Conservation (phyloP, 169 alveolate species). For the Babesia sp. region DNA sequence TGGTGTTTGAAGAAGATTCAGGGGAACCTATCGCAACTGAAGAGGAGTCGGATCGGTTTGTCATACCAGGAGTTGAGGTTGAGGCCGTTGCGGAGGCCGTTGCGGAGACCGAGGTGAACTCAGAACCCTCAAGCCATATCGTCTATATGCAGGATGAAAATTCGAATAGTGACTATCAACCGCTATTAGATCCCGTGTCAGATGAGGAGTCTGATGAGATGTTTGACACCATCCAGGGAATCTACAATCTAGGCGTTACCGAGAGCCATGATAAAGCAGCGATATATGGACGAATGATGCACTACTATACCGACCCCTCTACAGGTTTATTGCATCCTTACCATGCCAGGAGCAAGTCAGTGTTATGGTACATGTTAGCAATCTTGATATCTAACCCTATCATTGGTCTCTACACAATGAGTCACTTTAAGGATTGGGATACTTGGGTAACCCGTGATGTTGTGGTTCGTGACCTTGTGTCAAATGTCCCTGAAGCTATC, state of each 20-base stretch:
- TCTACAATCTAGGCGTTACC: constrained; percentile 23
- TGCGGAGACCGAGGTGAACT: no score
- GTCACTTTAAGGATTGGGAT: constrained; percentile 49
- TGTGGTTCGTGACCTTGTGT: not conserved
- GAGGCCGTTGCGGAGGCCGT: no score
- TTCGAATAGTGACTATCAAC: constrained; percentile 4
- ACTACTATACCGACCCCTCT: constrained; percentile 26
- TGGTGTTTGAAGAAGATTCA: no score
- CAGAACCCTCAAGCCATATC: no score
- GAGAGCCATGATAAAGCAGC: constrained; percentile 41
- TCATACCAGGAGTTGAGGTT: no score
- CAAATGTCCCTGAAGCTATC: not conserved
- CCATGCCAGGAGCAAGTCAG: constrained; percentile 3
- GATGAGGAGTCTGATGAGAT: constrained; percentile 9
- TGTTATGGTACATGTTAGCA: constrained; percentile 49
- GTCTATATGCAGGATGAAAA: not conserved
- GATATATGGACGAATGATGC: constrained; percentile 39
- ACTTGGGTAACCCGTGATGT: constrained; percentile 23
- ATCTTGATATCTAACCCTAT: constrained; percentile 52
- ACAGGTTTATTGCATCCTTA: constrained; percentile 2
- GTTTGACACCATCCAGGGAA: constrained; percentile 8
- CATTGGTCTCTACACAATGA: constrained; percentile 43
- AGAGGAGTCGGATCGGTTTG: no score
- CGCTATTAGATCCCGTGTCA: not conserved
- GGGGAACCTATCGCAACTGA: no score